Percentiles rank a stretch among this genome's conserved stretches.
These are phyloP conservation scores for Moesziomyces globuligerus DNA, from an alignment of 1,284 basidiomycete species.

Conservation along the genomic window DNA sequence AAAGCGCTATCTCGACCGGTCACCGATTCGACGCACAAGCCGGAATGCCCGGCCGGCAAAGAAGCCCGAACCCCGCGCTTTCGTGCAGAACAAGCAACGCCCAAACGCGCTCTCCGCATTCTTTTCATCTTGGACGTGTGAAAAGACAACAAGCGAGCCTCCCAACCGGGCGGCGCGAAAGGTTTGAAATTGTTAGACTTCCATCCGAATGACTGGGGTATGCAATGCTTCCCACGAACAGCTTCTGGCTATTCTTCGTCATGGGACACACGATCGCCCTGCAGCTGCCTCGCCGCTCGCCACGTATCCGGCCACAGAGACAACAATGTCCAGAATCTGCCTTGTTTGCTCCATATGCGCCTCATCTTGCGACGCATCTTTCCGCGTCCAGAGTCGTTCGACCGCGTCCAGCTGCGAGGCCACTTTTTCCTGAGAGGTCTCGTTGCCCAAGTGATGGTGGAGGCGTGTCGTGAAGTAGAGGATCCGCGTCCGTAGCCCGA, in stretches of 20 bases:
- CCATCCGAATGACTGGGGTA: no score
- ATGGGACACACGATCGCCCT: constrained; percentile 1
- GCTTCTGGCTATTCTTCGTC: background rate
- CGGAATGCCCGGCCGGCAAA: no score
- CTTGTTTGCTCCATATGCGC: constrained; percentile 14
- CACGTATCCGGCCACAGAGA: constrained; percentile 36
- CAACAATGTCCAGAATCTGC: constrained; percentile 29
- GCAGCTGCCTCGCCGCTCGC: constrained; percentile 34
- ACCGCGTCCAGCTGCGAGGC: constrained; percentile 9
- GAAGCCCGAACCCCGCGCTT: no score
- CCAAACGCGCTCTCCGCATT: no score
- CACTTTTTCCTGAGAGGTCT: background rate
- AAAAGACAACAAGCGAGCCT: no score
- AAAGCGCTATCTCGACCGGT: no score
- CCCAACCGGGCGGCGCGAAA: no score
- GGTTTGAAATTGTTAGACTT: background rate
- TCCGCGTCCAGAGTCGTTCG: constrained; percentile 22
- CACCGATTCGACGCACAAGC: no score
- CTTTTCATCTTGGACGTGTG: no score
- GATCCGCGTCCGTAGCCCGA: constrained; percentile 38
- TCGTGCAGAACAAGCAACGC: no score
- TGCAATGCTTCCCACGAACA: no score
- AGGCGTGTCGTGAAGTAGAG: constrained; percentile 47
- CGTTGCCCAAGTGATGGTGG: constrained; percentile 31
- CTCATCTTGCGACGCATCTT: constrained; percentile 11